Evolutionary conservation across 1,139 yeast genomes (phyloP).

Genomic region (Nakaseomyces kungkrabaensis): DNA sequence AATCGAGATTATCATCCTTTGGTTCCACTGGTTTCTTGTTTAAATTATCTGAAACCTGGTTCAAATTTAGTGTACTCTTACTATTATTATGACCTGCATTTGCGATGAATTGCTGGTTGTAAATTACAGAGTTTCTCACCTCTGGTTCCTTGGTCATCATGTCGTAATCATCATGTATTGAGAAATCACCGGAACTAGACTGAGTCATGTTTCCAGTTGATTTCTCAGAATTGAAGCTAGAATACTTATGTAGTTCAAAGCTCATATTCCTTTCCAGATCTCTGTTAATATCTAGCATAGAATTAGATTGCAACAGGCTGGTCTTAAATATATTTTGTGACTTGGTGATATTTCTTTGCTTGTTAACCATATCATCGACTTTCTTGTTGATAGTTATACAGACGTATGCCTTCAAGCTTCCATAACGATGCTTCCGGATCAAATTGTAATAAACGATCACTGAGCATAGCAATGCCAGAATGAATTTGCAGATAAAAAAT

Average conservation of each 20-base stretch:
- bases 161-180: not conserved
- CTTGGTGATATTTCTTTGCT: not conserved
- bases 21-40: not conserved
- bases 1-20: not conserved
- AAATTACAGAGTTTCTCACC: not conserved
- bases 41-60: not conserved
- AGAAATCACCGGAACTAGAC: not conserved
- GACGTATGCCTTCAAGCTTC: slow-evolving; percentile 22
- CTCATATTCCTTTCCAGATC: not conserved
- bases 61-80: not conserved
- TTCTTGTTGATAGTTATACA: slow-evolving; percentile 22
- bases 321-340: not conserved
- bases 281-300: not conserved
- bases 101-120: not conserved
- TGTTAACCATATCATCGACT: slow-evolving; percentile 17
- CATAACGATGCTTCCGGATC: slow-evolving; percentile 13
- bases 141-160: slow-evolving; percentile 1
- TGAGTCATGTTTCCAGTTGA: not conserved
- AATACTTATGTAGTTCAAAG: not conserved
- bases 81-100: not conserved
- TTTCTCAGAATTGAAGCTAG: not conserved
- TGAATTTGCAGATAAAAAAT: slow-evolving; percentile 11
- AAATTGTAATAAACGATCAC: slow-evolving; percentile 47
- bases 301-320: not conserved
- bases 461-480: slow-evolving; percentile 28